Base-by-base conservation (phyloP, 768 basidiomycete genomes). In the Leccinum subgranulosum region DNA sequence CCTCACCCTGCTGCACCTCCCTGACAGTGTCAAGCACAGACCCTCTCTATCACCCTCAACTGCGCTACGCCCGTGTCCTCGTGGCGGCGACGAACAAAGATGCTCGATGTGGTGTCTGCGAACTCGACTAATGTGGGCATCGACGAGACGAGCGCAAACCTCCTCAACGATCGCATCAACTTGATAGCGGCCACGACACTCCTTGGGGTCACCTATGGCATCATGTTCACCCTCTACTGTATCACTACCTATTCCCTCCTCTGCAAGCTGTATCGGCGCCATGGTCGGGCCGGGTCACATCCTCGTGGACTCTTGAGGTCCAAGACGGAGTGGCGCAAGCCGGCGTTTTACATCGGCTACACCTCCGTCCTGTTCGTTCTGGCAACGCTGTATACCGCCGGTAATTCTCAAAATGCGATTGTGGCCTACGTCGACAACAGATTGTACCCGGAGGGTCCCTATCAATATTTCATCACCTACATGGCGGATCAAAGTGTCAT, bases 401-500 rank as follows among this genome's bases (percentile, higher is more conserved):
- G 66, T 25, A 73, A 69, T 53, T 68, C 70, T 36, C 67, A 65
- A 46, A 63, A 64, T 8, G 62, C 74, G 8, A 60, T 68, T 49
- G 50, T 74, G 6, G 64, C 62, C 56, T 73, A 66, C 51, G 61
- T 73, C 43, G 59, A 73, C 10, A 69, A 74, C 48, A 61, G 72
- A 51, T 31, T 60, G 23, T 73, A 65, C 33, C 60, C 61, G 1
- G 67, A 58, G 29, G 71, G 71, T 11, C 68, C 72, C 15, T 68
- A 52, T 28, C 45, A 58, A 19, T 74, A 67, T 41, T 65, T 52
- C 21, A 43, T 62, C 34, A 47, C 19, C 39, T 72, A 51, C 49
- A 73, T 70, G 71, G 56, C 60, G n/a, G 50, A 60, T 39, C 64
- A 70, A 54, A 46, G 17, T 17, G 46, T 49, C 50, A 66, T 66